These are phyloP conservation scores for Porodaedalea pini DNA, from an alignment of 1,284 basidiomycete species.

Conservation along the genomic window DNA sequence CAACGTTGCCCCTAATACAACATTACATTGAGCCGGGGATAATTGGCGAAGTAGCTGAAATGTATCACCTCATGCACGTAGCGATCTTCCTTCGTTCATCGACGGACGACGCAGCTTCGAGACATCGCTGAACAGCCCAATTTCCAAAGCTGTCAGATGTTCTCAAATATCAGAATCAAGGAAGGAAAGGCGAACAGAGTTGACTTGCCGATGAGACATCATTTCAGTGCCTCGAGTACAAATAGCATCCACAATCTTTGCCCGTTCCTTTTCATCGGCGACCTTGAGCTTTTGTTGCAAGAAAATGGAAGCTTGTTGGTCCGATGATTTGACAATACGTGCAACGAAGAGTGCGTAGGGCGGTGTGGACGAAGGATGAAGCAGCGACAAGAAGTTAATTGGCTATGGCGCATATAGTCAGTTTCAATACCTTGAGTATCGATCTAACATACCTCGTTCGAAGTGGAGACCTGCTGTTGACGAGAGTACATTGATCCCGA, in stretches of 20 bases:
- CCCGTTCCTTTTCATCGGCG: slow-evolving; percentile 69
- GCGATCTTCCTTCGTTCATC: slow-evolving; percentile 78
- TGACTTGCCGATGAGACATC: slow-evolving; percentile 75
- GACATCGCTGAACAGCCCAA: slow-evolving; percentile 81
- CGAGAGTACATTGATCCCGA: slow-evolving; percentile 4
- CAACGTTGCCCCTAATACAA: slow-evolving; percentile 64
- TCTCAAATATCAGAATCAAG: neutral
- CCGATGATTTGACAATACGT: slow-evolving; percentile 80
- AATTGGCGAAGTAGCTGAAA: neutral
- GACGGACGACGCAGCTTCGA: slow-evolving; percentile 66
- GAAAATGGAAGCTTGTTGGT: slow-evolving; percentile 85
- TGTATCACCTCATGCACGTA: slow-evolving; percentile 66
- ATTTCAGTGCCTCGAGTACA: slow-evolving; percentile 78
- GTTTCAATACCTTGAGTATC: neutral
- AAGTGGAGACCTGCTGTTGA: slow-evolving; percentile 4
- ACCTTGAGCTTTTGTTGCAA: slow-evolving; percentile 83
- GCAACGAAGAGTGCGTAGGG: slow-evolving; percentile 75
- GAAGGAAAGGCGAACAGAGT: slow-evolving; percentile 4
- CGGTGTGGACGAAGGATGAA: slow-evolving; percentile 77
- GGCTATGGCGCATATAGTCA: slow-evolving; percentile 44
- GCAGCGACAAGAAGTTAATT: slow-evolving; percentile 77
- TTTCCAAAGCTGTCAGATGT: slow-evolving; percentile 64
- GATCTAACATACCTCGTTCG: slow-evolving; percentile 6
- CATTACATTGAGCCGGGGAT: neutral
- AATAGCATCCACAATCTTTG: slow-evolving; percentile 79